Evolutionary conservation across 441 rosid species (phyloP), one percentile per base, ranked within the genome.

Genomic region (Populus hybrid): DNA sequence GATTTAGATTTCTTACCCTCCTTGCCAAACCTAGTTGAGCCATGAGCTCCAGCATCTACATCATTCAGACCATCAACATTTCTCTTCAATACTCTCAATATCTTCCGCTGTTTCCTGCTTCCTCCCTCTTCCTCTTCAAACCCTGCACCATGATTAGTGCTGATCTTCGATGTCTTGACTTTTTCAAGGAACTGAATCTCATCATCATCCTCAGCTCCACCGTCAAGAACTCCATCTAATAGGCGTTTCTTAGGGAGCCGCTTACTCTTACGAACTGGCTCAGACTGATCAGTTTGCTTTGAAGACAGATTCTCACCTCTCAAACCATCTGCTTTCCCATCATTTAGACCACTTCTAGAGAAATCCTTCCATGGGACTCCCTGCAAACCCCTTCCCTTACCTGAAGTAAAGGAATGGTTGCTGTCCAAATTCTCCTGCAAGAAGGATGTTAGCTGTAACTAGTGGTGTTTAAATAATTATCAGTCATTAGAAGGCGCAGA

Each of bases 101-200:
- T 83, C 79, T 89, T 93, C 74, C 81, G 83, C 40, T 86, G 92
- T 77, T 86, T 90, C 87, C 79, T 91, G 75, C 87, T 85, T 42
- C 84, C 88, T 73, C 85, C 95, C 65, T 85, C 85, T 79, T 79
- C 80, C 30, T 83, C 86, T 23, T 85, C 81, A 12, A 85, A 82
- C n/a, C 77, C 85, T 68, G 69, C 78, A 69, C 69, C 81, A 77
- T 80, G 78, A 77, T 75, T 79, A 57, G 46, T 69, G 12, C 80
- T 67, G 30, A 77, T 72, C 91, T 82, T 91, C 7, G 89, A 84
- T 59, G 87, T 82, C 71, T 82, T 94, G 75, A 91, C 83, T 73
- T 87, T 94, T 73, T 94, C 97, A 77, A 95, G 78, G 82, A 84
- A 95, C 9, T 88, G 89, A 64, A 94, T 88, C 90, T 93, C 98